Conservation (phyloP, 2,329 filamentous ascomycete genomes). For the Talaromyces sp. region DNA sequence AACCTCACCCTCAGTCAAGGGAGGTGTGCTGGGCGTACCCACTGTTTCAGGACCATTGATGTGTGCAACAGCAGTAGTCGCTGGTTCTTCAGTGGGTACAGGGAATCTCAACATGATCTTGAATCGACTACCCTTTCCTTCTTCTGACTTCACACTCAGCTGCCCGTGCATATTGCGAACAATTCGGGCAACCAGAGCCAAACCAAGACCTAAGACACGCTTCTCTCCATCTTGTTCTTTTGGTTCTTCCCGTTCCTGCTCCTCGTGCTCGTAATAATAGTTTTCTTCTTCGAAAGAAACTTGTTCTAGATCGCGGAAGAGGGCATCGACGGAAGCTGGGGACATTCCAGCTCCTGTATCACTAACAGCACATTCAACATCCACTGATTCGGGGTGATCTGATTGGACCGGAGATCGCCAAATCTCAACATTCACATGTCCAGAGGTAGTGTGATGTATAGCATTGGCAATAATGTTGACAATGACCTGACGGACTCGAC, state of each 20-base stretch:
- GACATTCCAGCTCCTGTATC: conserved; percentile 71
- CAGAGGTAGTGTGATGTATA: conserved; percentile 69
- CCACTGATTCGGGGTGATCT: conserved; percentile 50
- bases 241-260: conserved; percentile 32
- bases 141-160: conserved; percentile 76
- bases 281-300: conserved; percentile 58
- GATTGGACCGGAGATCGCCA: conserved; percentile 52
- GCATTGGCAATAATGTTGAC: conserved; percentile 83
- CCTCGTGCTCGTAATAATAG: conserved; percentile 19
- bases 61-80: not conserved
- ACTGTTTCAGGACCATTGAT: conserved; percentile 23
- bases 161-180: conserved; percentile 90
- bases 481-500: conserved; percentile 76
- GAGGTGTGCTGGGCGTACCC: conserved; percentile 28
- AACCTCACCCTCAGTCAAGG: conserved; percentile 35
- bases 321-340: conserved; percentile 53
- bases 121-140: conserved; percentile 78
- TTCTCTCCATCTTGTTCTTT: conserved; percentile 29
- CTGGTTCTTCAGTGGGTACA: conserved; percentile 48
- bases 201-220: conserved; percentile 68
- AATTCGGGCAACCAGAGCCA: conserved; percentile 84
- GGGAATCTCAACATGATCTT: conserved; percentile 75
- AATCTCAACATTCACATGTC: conserved; percentile 67
- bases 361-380: conserved; percentile 70
- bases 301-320: conserved; percentile 64